These are phyloP conservation scores for Elsinoe batatas DNA, from an alignment of 2,329 filamentous ascomycete genomes.

Conservation along the genomic window DNA sequence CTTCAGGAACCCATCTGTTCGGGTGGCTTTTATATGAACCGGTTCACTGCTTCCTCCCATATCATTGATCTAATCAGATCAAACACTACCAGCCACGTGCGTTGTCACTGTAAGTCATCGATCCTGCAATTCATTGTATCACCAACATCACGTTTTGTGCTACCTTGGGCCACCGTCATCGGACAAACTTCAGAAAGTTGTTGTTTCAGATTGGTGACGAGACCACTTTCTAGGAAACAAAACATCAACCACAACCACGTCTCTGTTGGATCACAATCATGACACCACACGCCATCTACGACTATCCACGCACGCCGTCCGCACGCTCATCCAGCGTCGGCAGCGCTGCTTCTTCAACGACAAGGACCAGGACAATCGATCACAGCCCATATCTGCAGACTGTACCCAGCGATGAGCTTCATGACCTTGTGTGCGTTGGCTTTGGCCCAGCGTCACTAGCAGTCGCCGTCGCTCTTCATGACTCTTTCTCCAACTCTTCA, in stretches of 20 bases:
- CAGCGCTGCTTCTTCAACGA: not conserved
- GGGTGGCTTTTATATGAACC: conserved; percentile 4
- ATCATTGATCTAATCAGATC: conserved; percentile 9
- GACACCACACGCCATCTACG: conserved; percentile 10
- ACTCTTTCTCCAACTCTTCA: conserved; percentile 49
- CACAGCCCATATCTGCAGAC: conserved; percentile 37
- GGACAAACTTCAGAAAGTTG: not conserved
- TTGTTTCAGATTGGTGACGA: conserved; percentile 5
- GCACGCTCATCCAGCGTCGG: conserved; percentile 7
- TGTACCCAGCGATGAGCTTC: conserved; percentile 52
- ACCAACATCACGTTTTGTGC: not conserved
- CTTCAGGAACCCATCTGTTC: not conserved
- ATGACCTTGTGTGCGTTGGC: conserved; percentile 82
- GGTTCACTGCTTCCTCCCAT: not conserved
- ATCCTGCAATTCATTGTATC: not conserved
- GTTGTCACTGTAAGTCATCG: not conserved
- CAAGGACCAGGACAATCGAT: not conserved
- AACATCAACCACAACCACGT: not conserved
- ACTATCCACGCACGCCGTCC: conserved; percentile 7
- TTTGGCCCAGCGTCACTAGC: conserved; percentile 88
- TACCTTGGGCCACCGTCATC: not conserved
- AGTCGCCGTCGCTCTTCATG: conserved; percentile 80
- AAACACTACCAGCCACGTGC: not conserved
- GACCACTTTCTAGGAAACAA: not conserved
- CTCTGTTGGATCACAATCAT: not conserved